Conservation (phyloP, 1,139 yeast genomes). For the Hyphopichia wangnamkhiaoensis region DNA sequence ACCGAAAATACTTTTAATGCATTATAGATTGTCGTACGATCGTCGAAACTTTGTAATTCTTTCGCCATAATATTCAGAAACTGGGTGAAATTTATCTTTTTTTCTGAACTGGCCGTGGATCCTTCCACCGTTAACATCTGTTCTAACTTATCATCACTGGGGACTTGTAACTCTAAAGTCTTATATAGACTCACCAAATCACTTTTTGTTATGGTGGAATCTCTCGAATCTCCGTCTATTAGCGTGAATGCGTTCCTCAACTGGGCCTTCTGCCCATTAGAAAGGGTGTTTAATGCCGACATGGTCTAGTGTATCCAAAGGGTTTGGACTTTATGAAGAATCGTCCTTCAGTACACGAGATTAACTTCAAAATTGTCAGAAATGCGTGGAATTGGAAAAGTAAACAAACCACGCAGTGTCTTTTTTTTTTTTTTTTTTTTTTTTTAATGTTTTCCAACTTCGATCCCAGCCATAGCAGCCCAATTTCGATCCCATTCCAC, state of each 20-base stretch:
- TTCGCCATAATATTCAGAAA: slow-evolving; percentile 70
- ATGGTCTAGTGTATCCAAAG: slow-evolving; percentile 6
- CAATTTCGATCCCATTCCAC: too few relatives aligned
- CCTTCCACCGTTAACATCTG: slow-evolving; percentile 47
- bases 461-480: too few relatives aligned
- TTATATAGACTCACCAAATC: slow-evolving; percentile 63
- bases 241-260: slow-evolving; percentile 53
- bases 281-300: slow-evolving; percentile 40
- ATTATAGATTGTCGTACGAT: slow-evolving; percentile 55
- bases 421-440: too few relatives aligned
- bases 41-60: slow-evolving; percentile 59
- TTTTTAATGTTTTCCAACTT: too few relatives aligned
- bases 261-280: slow-evolving; percentile 44
- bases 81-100: slow-evolving; percentile 66
- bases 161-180: slow-evolving; percentile 45
- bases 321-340: too few relatives aligned
- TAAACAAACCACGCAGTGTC: too few relatives aligned
- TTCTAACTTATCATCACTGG: slow-evolving; percentile 43
- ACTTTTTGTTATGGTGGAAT: slow-evolving; percentile 58
- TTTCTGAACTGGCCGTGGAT: slow-evolving; percentile 13
- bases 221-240: slow-evolving; percentile 81
- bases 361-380: too few relatives aligned
- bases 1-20: slow-evolving; percentile 65
- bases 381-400: too few relatives aligned
- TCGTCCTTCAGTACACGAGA: too few relatives aligned